phyloP scores from a whole-genome alignment of 441 rosid genomes.

The Erodium chrysanthum region DNA sequence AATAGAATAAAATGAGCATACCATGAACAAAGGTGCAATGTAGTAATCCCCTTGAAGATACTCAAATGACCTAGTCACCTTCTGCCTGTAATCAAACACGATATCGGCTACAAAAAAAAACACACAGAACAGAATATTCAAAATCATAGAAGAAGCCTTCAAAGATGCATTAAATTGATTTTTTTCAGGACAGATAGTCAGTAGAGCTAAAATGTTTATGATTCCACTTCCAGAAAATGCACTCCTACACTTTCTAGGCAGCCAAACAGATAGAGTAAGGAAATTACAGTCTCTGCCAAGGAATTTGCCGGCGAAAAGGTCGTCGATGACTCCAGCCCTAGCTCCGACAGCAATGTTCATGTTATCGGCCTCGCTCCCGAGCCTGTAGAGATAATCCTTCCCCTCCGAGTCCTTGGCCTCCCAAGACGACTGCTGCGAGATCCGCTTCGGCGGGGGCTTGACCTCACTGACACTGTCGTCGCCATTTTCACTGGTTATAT shows the following conservation, averaged over 20 bases:
- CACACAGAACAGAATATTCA: not conserved
- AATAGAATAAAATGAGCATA: slow-evolving; percentile 11
- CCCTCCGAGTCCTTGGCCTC: slow-evolving; percentile 74
- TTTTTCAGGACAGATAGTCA: not conserved
- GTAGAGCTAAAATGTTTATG: not conserved
- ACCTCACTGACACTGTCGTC: slow-evolving; percentile 16
- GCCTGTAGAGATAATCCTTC: slow-evolving; percentile 69
- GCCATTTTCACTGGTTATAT: slow-evolving; percentile 1
- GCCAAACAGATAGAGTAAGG: slow-evolving; percentile 1
- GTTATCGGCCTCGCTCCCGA: slow-evolving; percentile 77
- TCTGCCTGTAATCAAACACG: slow-evolving; percentile 90
- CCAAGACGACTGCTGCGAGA: slow-evolving; percentile 87
- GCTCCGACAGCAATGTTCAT: slow-evolving; percentile 85
- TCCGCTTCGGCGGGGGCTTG: slow-evolving; percentile 21
- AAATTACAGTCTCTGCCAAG: slow-evolving; percentile 71
- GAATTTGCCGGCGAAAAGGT: slow-evolving; percentile 68
- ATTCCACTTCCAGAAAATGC: not conserved
- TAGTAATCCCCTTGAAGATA: slow-evolving; percentile 84
- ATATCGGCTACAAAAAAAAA: slow-evolving; percentile 54
- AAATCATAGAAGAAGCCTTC: not conserved
- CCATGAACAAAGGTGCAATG: slow-evolving; percentile 82
- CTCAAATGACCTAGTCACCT: slow-evolving; percentile 78
- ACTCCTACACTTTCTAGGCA: not conserved
- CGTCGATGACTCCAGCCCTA: slow-evolving; percentile 61
- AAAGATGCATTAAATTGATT: not conserved